Conservation (phyloP, 2,329 filamentous ascomycete species). For the Davidsoniella virescens region DNA sequence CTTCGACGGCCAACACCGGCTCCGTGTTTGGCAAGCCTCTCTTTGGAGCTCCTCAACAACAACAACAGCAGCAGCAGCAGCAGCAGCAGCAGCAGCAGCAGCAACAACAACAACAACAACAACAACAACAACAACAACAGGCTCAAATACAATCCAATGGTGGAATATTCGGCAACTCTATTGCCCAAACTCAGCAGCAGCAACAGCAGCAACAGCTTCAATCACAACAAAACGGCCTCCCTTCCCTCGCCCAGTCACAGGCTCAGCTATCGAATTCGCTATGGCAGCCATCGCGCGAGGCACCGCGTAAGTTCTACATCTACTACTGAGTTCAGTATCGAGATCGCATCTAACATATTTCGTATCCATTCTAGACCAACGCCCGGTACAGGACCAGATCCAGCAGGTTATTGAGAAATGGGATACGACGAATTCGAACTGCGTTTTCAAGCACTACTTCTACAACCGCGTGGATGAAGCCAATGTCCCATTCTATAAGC, state of each 20-base stretch:
- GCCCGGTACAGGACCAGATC: conserved; percentile 61
- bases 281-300: conserved; percentile 36
- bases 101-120: conserved; percentile 25
- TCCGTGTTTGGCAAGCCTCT: conserved; percentile 9
- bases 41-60: conserved; percentile 18
- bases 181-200: conserved; percentile 13
- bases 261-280: conserved; percentile 32
- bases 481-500: conserved; percentile 60
- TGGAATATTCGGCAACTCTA: conserved; percentile 13
- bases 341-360: not conserved
- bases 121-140: conserved; percentile 16
- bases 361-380: conserved; percentile 32
- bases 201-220: conserved; percentile 27
- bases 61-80: conserved; percentile 24
- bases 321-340: not conserved
- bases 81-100: conserved; percentile 12
- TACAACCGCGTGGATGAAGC: conserved; percentile 71
- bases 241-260: conserved; percentile 27
- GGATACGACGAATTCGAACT: conserved; percentile 51
- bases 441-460: conserved; percentile 68
- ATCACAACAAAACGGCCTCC: conserved; percentile 28
- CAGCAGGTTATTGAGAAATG: conserved; percentile 55
- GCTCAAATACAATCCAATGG: not conserved
- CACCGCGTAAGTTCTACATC: conserved; percentile 26
- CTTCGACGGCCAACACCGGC: conserved; percentile 10